Base-by-base conservation (phyloP, 805 yeast species). In the Pichia scutulata region DNA sequence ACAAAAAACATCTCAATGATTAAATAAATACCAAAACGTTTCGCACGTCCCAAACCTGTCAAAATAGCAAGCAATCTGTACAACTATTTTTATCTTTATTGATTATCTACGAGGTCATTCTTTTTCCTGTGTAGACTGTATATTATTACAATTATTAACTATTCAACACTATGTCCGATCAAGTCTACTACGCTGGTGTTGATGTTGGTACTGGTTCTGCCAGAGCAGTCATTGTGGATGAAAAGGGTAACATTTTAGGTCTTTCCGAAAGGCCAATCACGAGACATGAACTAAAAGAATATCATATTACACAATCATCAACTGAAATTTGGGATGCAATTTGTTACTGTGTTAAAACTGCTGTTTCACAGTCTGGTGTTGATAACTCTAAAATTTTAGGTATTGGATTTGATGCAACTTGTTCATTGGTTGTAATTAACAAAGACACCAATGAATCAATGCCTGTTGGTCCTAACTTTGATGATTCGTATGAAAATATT, bases 381-480 rank as follows among this genome's bases (percentile, higher is more conserved):
- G 85, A 84, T 41, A 82, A 87, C 1, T 59, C 70, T 2, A 73
- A 74, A 16, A 85, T 93, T 43, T 77, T 77, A 61, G 98, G 98
- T 54, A 81, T 93, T 55, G 97, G 98, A 0, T 93, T 90, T 59
- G 99, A 93, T 68, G 99, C 97, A 26, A 93, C 99, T 25, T 93
- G 99, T 66, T 93, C 98, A 2, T 73, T 93, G 51, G 96, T 89
- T 14, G 96, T 82, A 1, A 72, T 90, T 37, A 75, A 81, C 53
- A 86, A 84, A 56, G 63, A 71, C 6, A 72, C 76, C 43, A 86
- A 85, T 58, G 65, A 72, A 44, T 95, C 96, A 4, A 75, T 88
- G 42, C 88, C 85, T 2, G 98, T 89, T 16, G 99, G 99, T 10
- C 98, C 99, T 1, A 87, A 90, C 63, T 92, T 88, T 65, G 55